Percentiles rank a stretch among this genome's conserved stretches.
These are phyloP conservation scores for Fraxinus floribunda DNA, from an alignment of 305 asterid genomes.

Conservation along the genomic window DNA sequence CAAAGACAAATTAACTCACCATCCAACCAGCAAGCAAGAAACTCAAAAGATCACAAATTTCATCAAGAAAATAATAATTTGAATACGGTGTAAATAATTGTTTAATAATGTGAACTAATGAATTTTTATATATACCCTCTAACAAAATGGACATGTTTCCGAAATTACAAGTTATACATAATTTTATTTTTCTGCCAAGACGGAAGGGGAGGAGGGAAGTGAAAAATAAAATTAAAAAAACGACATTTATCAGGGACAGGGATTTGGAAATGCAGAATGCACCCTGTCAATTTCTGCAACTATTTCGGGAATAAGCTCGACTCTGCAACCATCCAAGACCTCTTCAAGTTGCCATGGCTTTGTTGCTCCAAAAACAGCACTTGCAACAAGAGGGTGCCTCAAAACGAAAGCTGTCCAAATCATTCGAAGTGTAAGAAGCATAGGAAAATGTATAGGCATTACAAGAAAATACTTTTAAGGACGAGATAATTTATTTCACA, in stretches of 20 bases:
- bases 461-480: background rate
- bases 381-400: conserved; percentile 69
- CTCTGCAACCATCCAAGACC: conserved; percentile 52
- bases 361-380: conserved; percentile 81
- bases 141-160: background rate
- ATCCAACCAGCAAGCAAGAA: background rate
- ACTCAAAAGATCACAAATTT: background rate
- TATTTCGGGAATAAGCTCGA: conserved; percentile 56
- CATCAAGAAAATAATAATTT: background rate
- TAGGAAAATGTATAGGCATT: background rate
- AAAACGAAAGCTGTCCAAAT: conserved; percentile 60
- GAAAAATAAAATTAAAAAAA: background rate
- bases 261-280: conserved; percentile 50
- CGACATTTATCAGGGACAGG: conserved; percentile 50
- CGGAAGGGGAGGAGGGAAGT: background rate
- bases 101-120: too few species aligned
- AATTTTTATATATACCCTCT: background rate
- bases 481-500: background rate
- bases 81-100: too few species aligned
- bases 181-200: background rate
- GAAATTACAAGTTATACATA: background rate
- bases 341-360: conserved; percentile 76
- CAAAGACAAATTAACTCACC: background rate
- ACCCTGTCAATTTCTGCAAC: conserved; percentile 34
- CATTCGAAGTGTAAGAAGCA: conserved; percentile 9